These are phyloP conservation scores for Teratosphaeriaceae sp. DNA, from an alignment of 2,329 filamentous ascomycete genomes.

Conservation along the genomic window DNA sequence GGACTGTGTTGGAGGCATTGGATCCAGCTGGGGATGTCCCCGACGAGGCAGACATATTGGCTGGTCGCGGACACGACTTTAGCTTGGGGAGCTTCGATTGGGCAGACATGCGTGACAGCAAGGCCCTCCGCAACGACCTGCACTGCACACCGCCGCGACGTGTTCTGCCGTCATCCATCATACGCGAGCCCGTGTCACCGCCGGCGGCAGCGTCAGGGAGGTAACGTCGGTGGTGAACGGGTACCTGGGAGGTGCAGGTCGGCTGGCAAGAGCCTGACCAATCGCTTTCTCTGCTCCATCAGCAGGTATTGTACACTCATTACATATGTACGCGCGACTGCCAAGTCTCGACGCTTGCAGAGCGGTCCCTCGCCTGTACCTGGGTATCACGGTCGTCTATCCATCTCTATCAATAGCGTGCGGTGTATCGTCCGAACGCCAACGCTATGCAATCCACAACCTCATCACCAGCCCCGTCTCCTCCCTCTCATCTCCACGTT, in stretches of 20 bases:
- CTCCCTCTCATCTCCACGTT: constrained; percentile 64
- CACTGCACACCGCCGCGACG: constrained; percentile 7
- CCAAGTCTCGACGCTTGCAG: too few relatives aligned
- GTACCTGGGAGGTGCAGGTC: background rate
- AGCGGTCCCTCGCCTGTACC: too few relatives aligned
- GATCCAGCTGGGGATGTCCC: too few relatives aligned
- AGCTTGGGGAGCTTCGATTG: constrained; percentile 2
- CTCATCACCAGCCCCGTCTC: constrained; percentile 59
- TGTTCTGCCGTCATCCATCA: constrained; percentile 3
- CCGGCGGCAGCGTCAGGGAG: background rate
- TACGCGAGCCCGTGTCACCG: too few relatives aligned
- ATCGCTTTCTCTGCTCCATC: too few relatives aligned
- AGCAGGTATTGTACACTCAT: too few relatives aligned
- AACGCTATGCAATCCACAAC: background rate
- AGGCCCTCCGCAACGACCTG: constrained; percentile 1
- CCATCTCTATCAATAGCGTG: background rate
- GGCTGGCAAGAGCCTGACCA: constrained; percentile 38
- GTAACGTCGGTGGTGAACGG: background rate
- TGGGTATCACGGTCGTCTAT: too few relatives aligned
- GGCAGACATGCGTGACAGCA: constrained; percentile 3
- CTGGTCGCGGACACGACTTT: constrained; percentile 8
- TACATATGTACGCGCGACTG: too few relatives aligned
- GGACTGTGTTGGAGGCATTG: too few relatives aligned
- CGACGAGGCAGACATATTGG: too few relatives aligned
- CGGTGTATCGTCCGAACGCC: background rate